phyloP scores from a whole-genome alignment of 306 rosid species.

The Prunus fruticosa region DNA sequence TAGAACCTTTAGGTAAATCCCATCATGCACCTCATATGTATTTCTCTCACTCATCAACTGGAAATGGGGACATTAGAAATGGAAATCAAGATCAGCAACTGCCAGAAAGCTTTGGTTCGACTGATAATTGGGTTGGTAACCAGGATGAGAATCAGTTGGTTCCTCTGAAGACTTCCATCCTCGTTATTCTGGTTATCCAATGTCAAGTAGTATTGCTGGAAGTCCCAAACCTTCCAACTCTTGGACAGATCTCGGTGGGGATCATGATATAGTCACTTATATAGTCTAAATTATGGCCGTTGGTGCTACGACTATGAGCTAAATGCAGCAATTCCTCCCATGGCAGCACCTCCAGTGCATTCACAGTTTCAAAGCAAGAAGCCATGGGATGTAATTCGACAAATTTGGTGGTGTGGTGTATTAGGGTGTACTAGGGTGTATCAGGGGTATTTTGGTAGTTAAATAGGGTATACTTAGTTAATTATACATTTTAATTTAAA shows the following conservation, averaged over 20 bases:
- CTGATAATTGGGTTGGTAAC: conserved; percentile 25
- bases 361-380: conserved; percentile 19
- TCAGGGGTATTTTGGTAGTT: too few species aligned
- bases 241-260: conserved; percentile 46
- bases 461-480: too few species aligned
- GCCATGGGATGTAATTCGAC: conserved; percentile 17
- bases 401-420: too few species aligned
- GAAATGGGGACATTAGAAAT: too few species aligned
- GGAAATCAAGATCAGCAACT: too few species aligned
- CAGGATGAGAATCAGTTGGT: conserved; percentile 26
- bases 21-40: conserved; percentile 15
- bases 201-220: too few species aligned
- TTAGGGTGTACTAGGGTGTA: too few species aligned
- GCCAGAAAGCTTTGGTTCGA: background rate
- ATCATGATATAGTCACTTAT: conserved; percentile 31
- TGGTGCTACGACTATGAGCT: conserved; percentile 24
- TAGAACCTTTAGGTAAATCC: conserved; percentile 15
- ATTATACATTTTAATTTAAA: too few species aligned
- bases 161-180: conserved; percentile 42
- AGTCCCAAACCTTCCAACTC: background rate
- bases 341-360: conserved; percentile 19
- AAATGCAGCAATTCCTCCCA: conserved; percentile 19
- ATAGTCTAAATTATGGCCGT: conserved; percentile 28
- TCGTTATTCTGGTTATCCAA: background rate
- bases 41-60: background rate